Evolutionary conservation across 2,329 filamentous ascomycete genomes (phyloP).

Genomic region (Colletotrichum coccodes): DNA sequence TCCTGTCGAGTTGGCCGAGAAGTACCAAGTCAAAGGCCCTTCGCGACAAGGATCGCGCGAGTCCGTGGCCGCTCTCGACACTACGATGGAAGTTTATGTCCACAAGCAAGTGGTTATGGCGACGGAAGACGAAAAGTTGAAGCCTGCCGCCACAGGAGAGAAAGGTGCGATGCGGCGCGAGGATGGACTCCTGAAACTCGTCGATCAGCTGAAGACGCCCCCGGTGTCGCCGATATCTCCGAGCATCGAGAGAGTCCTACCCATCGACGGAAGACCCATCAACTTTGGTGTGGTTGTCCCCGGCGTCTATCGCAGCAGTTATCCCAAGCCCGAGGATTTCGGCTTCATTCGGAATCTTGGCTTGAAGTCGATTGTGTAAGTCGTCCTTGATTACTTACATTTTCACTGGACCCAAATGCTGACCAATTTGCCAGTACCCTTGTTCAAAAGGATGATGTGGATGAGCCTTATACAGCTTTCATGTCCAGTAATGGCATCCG

Average conservation of each 20-base stretch:
- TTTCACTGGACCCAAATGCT: slow-evolving; percentile 16
- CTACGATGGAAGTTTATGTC: slow-evolving; percentile 10
- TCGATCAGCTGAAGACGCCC: slow-evolving; percentile 3
- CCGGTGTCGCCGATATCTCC: slow-evolving; percentile 5
- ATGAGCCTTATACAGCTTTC: slow-evolving; percentile 67
- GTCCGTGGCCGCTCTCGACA: slow-evolving; percentile 13
- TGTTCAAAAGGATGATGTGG: slow-evolving; percentile 69
- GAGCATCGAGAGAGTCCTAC: slow-evolving; percentile 22
- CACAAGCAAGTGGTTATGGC: slow-evolving; percentile 21
- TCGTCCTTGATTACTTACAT: slow-evolving; percentile 22
- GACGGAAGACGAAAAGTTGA: slow-evolving; percentile 16
- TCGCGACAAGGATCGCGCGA: slow-evolving; percentile 29
- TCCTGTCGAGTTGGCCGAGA: slow-evolving; percentile 11
- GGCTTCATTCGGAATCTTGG: slow-evolving; percentile 73
- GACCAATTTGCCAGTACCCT: slow-evolving; percentile 60
- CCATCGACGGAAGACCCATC: slow-evolving; percentile 54
- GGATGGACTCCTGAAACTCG: slow-evolving; percentile 10
- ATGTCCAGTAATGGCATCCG: slow-evolving; percentile 74
- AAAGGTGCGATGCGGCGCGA: neutral
- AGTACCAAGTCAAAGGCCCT: slow-evolving; percentile 8
- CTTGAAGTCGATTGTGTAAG: slow-evolving; percentile 84
- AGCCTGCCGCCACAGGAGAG: neutral
- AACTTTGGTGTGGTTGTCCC: slow-evolving; percentile 84
- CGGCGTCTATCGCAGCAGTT: slow-evolving; percentile 84
- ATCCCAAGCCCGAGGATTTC: slow-evolving; percentile 77